phyloP scores from a whole-genome alignment of 495 filamentous ascomycete species.

The Annulohypoxylon stygium region DNA sequence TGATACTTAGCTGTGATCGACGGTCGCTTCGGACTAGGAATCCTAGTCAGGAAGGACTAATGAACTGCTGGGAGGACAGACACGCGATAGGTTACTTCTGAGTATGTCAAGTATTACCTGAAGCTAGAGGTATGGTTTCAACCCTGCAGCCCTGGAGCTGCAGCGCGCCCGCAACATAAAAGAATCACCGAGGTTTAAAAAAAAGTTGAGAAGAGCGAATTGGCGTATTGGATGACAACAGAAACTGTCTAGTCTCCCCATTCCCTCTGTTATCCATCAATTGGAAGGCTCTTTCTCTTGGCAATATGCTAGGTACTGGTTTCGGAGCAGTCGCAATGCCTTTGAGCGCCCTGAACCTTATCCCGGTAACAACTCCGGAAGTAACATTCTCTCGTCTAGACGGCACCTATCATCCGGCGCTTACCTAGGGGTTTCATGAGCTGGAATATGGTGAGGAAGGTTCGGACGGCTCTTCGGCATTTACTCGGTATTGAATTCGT shows the following conservation, averaged over 20 bases:
- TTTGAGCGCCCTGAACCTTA: slow-evolving; percentile 8
- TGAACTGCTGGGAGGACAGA: not conserved
- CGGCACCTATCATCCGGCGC: slow-evolving; percentile 16
- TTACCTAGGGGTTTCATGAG: slow-evolving; percentile 19
- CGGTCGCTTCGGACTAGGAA: slow-evolving; percentile 14
- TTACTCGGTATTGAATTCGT: slow-evolving; percentile 36
- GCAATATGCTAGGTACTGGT: not conserved
- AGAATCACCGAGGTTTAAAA: slow-evolving; percentile 32
- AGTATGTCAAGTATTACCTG: not conserved
- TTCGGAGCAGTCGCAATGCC: slow-evolving; percentile 32
- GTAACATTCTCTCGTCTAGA: slow-evolving; percentile 3
- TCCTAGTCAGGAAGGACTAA: slow-evolving; percentile 43
- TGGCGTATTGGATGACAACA: slow-evolving; percentile 20
- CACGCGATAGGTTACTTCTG: not conserved
- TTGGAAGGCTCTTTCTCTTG: not conserved
- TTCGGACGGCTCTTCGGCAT: slow-evolving; percentile 30
- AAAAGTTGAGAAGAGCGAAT: not conserved
- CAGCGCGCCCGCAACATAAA: not conserved
- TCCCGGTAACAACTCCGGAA: not conserved
- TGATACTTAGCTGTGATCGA: slow-evolving; percentile 13
- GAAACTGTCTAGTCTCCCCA: not conserved
- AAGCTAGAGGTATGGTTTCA: not conserved
- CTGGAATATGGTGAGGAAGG: slow-evolving; percentile 24
- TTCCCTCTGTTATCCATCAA: not conserved
- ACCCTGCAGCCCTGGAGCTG: slow-evolving; percentile 16